Conservation (phyloP, 345 rosid genomes). For the Sonneratia caseolaris region DNA sequence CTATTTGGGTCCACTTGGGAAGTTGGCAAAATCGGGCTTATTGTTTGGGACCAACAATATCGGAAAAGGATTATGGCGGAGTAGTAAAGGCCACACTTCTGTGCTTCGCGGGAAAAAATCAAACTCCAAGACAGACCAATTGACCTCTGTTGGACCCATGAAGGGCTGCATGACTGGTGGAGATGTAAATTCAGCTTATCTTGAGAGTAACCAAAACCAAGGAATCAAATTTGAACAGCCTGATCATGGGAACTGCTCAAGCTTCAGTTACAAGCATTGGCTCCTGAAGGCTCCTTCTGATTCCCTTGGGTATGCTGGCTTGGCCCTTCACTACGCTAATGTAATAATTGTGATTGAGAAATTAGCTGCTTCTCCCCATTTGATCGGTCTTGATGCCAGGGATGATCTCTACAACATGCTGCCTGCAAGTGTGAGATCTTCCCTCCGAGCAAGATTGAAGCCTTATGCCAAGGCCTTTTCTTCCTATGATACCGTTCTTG, state of each 20-base stretch:
- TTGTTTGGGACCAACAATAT: slow-evolving; percentile 32
- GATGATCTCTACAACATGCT: slow-evolving; percentile 94
- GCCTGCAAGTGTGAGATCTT: slow-evolving; percentile 64
- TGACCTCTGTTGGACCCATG: slow-evolving; percentile 81
- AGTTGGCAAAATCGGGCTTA: slow-evolving; percentile 50
- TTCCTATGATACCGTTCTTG: slow-evolving; percentile 59
- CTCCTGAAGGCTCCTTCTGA: slow-evolving; percentile 62
- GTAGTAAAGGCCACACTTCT: slow-evolving; percentile 27
- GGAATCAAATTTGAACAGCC: slow-evolving; percentile 1
- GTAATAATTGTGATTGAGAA: slow-evolving; percentile 84
- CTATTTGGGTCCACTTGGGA: slow-evolving; percentile 67
- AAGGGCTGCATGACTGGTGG: slow-evolving; percentile 56
- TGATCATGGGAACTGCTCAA: slow-evolving; percentile 19
- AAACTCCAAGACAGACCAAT: slow-evolving; percentile 33
- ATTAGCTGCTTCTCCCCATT: slow-evolving; percentile 82
- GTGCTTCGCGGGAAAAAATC: slow-evolving; percentile 37
- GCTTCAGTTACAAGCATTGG: slow-evolving; percentile 27
- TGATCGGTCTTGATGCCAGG: slow-evolving; percentile 90
- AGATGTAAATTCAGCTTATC: slow-evolving; percentile 10
- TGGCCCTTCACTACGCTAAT: slow-evolving; percentile 90
- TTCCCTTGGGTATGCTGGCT: slow-evolving; percentile 81
- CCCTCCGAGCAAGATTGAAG: slow-evolving; percentile 60
- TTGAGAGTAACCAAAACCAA: not conserved
- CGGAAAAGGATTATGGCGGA: slow-evolving; percentile 49
- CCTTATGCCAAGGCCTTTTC: slow-evolving; percentile 61